Conservation (phyloP, 768 basidiomycete genomes). For the Clavaria fumosa region DNA sequence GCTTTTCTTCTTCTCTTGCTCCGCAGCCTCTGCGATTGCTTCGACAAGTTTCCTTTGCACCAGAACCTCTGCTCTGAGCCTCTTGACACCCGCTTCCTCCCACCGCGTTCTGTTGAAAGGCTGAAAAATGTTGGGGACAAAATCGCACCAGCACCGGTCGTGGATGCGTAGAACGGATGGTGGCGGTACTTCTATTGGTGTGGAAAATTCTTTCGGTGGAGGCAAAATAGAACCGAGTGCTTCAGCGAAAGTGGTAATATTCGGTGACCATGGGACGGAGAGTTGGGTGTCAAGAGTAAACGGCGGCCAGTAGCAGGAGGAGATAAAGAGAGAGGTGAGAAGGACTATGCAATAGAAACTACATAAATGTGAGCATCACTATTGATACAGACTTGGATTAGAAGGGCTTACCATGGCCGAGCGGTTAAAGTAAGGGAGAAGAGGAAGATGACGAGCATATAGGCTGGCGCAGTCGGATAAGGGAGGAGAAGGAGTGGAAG, state of each 20-base stretch:
- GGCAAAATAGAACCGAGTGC: conserved; percentile 38
- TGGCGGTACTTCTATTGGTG: conserved; percentile 25
- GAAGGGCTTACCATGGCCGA: conserved; percentile 54
- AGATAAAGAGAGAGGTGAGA: conserved; percentile 67
- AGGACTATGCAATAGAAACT: conserved; percentile 84
- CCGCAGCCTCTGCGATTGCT: conserved; percentile 10
- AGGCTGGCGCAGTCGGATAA: conserved; percentile 66
- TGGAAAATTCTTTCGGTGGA: too few species aligned
- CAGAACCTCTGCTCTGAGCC: conserved; percentile 25
- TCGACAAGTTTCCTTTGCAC: conserved; percentile 20
- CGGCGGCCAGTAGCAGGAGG: conserved; percentile 85
- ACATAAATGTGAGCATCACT: not conserved
- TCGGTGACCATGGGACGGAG: conserved; percentile 47
- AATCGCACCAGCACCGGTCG: conserved; percentile 82
- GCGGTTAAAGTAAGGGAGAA: conserved; percentile 69
- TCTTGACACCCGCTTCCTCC: conserved; percentile 52
- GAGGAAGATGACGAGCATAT: conserved; percentile 63
- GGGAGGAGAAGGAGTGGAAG: conserved; percentile 63
- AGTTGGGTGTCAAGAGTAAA: conserved; percentile 50
- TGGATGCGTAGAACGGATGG: conserved; percentile 47
- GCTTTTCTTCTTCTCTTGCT: conserved; percentile 4
- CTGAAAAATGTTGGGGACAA: conserved; percentile 53
- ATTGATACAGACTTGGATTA: not conserved
- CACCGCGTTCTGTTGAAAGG: conserved; percentile 65
- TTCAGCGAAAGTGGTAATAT: conserved; percentile 58